Evolutionary conservation across 2,329 filamentous ascomycete species (phyloP).

Genomic region (Setomelanomma holmii): DNA sequence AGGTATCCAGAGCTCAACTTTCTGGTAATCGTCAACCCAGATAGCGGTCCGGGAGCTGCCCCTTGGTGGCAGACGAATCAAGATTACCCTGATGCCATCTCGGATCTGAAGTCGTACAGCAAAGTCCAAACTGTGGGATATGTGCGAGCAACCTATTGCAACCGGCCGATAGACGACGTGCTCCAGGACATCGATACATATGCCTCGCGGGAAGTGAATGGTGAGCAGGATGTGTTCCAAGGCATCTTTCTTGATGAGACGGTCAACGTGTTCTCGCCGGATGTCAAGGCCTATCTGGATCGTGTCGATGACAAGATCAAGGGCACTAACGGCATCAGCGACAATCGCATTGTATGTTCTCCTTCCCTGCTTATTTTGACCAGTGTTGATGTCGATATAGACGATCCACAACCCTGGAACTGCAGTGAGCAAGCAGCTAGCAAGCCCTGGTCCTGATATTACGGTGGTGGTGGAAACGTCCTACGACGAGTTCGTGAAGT

Average conservation of each 20-base stretch:
- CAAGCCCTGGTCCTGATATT: conserved; percentile 32
- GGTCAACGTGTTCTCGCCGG: conserved; percentile 38
- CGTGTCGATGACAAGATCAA: conserved; percentile 23
- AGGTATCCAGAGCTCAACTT: conserved; percentile 53
- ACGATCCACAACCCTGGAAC: conserved; percentile 42
- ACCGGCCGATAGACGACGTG: conserved; percentile 23
- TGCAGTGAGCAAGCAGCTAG: conserved; percentile 26
- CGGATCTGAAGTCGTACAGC: conserved; percentile 47
- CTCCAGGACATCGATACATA: conserved; percentile 55
- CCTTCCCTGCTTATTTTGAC: background rate
- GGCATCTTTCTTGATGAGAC: conserved; percentile 63
- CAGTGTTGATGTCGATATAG: conserved; percentile 11
- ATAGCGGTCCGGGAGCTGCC: conserved; percentile 54
- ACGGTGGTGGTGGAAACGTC: conserved; percentile 34
- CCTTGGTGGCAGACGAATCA: conserved; percentile 53
- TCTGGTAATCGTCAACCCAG: conserved; percentile 60
- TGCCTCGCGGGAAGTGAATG: conserved; percentile 39
- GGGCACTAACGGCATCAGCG: conserved; percentile 5
- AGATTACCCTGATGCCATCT: conserved; percentile 56
- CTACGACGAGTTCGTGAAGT: conserved; percentile 21
- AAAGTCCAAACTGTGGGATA: conserved; percentile 61
- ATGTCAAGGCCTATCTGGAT: conserved; percentile 28
- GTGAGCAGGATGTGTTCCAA: conserved; percentile 45
- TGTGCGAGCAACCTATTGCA: conserved; percentile 59
- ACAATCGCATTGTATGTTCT: conserved; percentile 18